Evolutionary conservation across 2,329 filamentous ascomycete genomes (phyloP), one percentile per base, ranked within the genome.

Genomic region (Grosmannia huntii): DNA sequence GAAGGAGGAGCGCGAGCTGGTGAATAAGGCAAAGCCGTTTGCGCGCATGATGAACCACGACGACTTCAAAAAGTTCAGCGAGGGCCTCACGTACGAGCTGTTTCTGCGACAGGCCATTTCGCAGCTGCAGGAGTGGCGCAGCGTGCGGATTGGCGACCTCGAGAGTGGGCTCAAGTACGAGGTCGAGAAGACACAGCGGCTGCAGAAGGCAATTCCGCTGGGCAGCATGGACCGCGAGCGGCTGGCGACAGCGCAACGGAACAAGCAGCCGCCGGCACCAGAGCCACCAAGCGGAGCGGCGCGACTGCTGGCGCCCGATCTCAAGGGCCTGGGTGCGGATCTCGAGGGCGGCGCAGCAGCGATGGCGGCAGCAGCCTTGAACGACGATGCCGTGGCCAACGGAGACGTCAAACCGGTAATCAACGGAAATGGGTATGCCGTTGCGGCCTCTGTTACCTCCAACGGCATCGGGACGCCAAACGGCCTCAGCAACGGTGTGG

Each of bases 21-120:
- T 96, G 19, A 92, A 92, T 72, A 96, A 95, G 69, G 87, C 90
- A 5, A 99, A 99, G 66, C 94, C 94, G 0, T 96, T 96, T 66
- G 92, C 90, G 3, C 83, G 92, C 49, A 95, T 97, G 82, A 96
- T 97, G 92, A 95, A 92, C 66, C 86, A 87, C 65, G 79, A 86
- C 53, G 94, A 99, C 69, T 97, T 95, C 66, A 87, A 95, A 62
- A 82, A 85, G 12, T 85, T 97, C 64, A 88, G 86, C 64, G 85
- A 90, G 61, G 91, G 90, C 1, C 75, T 99, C 0, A 81, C 95
- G 53, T 91, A 95, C 66, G 94, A 99, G 71, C 83, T 94, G 62
- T 95, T 96, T 64, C 76, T 99, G 21, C 84, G 94, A 2, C 85
- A 95, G 67, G 94, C 94, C 44, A 96, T 99, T 60, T 64, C 80